These are phyloP conservation scores for Aspergillus versicolor DNA, from an alignment of 2,329 filamentous ascomycete genomes.

Conservation along the genomic window DNA sequence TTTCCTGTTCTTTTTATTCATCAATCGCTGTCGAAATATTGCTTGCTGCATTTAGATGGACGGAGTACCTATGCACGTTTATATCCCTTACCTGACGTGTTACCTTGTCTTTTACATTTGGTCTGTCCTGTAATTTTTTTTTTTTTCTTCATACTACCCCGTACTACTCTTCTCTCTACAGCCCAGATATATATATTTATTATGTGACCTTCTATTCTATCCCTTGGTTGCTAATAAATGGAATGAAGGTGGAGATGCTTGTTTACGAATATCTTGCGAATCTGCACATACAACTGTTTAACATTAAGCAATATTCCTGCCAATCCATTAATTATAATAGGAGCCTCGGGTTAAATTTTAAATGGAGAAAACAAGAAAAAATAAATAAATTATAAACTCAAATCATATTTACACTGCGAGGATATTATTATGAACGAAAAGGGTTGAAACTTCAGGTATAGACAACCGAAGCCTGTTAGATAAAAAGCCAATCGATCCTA, in stretches of 20 bases:
- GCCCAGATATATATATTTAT: not conserved
- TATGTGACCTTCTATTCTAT: not conserved
- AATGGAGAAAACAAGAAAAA: too few species aligned
- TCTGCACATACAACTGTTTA: too few species aligned
- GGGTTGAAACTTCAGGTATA: not conserved
- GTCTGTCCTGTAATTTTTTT: not conserved
- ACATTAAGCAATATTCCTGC: too few species aligned
- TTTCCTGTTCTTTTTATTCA: not conserved
- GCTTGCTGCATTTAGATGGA: slow-evolving; percentile 30
- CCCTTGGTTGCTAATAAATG: not conserved
- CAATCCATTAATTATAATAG: too few species aligned
- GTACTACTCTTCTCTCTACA: slow-evolving; percentile 6
- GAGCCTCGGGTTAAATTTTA: too few species aligned
- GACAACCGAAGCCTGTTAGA: slow-evolving; percentile 22
- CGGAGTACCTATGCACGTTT: slow-evolving; percentile 23
- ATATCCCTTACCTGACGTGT: slow-evolving; percentile 23
- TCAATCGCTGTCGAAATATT: not conserved
- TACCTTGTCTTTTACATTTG: slow-evolving; percentile 16
- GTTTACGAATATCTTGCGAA: too few species aligned
- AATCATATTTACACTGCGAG: too few species aligned
- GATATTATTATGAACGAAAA: too few species aligned
- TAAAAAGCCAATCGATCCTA: slow-evolving; percentile 42
- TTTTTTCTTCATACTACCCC: not conserved
- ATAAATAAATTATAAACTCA: too few species aligned
- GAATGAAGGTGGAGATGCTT: not conserved